These are phyloP conservation scores for Proliferodiscus dingleyae DNA, from an alignment of 2,329 filamentous ascomycete genomes.

Conservation along the genomic window DNA sequence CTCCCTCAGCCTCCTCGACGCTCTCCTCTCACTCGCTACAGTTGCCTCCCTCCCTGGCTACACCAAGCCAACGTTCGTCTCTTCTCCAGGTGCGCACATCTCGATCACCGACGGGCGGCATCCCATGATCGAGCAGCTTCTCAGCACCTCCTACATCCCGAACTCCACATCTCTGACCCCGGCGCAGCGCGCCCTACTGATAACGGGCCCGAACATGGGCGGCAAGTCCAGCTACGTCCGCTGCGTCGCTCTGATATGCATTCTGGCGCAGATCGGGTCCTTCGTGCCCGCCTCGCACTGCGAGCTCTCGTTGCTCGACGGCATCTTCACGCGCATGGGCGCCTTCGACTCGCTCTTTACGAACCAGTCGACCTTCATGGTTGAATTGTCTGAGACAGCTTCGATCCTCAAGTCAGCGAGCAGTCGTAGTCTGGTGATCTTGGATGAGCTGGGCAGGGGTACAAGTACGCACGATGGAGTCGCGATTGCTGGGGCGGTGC, in stretches of 20 bases:
- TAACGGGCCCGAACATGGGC: slow-evolving; percentile 98
- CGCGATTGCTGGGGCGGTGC: slow-evolving; percentile 87
- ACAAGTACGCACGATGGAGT: slow-evolving; percentile 95
- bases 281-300: slow-evolving; percentile 81
- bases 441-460: slow-evolving; percentile 91
- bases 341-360: slow-evolving; percentile 94
- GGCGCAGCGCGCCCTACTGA: slow-evolving; percentile 50
- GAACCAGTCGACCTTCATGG: slow-evolving; percentile 96
- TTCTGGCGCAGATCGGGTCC: slow-evolving; percentile 92
- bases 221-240: slow-evolving; percentile 98
- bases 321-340: slow-evolving; percentile 90
- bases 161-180: slow-evolving; percentile 74
- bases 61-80: slow-evolving; percentile 64
- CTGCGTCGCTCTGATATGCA: slow-evolving; percentile 81
- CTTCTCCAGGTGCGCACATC: slow-evolving; percentile 55
- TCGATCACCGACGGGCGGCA: slow-evolving; percentile 73
- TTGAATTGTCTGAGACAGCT: slow-evolving; percentile 88
- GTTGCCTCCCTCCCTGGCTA: slow-evolving; percentile 87
- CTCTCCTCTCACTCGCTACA: slow-evolving; percentile 77
- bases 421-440: slow-evolving; percentile 76
- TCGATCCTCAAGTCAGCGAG: slow-evolving; percentile 88
- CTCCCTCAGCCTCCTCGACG: slow-evolving; percentile 81
- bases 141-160: slow-evolving; percentile 83
- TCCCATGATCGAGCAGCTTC: slow-evolving; percentile 89
- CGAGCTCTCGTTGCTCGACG: slow-evolving; percentile 76